phyloP scores from a whole-genome alignment of 495 filamentous ascomycete genomes.

The Cairneyella variabilis region DNA sequence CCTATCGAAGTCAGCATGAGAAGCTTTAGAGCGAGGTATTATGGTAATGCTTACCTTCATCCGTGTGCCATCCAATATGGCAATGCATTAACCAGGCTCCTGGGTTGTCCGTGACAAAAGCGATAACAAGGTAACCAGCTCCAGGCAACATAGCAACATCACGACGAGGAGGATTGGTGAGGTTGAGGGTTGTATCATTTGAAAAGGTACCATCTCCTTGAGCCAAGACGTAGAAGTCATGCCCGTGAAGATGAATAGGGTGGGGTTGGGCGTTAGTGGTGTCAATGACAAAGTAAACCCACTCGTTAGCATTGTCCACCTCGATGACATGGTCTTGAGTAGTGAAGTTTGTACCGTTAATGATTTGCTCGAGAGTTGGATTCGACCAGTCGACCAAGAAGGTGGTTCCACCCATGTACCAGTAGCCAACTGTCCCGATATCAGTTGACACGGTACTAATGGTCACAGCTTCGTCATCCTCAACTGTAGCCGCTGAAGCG shows the following conservation, averaged over 20 bases:
- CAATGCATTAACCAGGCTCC: slow-evolving; percentile 45
- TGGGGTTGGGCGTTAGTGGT: slow-evolving; percentile 45
- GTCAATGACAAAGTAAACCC: slow-evolving; percentile 48
- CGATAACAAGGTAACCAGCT: slow-evolving; percentile 41
- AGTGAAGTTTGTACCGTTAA: slow-evolving; percentile 1
- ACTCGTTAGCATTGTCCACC: slow-evolving; percentile 29
- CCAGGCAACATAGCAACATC: slow-evolving; percentile 51
- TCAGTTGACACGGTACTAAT: slow-evolving; percentile 29
- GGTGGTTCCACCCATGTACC: slow-evolving; percentile 35
- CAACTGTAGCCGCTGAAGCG: slow-evolving; percentile 16
- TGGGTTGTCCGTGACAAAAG: slow-evolving; percentile 45
- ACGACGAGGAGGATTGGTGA: slow-evolving; percentile 48
- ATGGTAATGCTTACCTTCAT: no score
- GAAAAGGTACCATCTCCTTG: slow-evolving; percentile 34
- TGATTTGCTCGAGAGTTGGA: slow-evolving; percentile 23
- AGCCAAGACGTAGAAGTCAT: slow-evolving; percentile 55
- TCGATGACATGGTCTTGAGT: slow-evolving; percentile 38
- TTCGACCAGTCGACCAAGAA: slow-evolving; percentile 39
- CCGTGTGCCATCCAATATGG: slow-evolving; percentile 52
- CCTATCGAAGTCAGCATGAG: no score
- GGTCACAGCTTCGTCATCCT: slow-evolving; percentile 27
- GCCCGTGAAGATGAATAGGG: slow-evolving; percentile 58
- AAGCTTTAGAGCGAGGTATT: no score
- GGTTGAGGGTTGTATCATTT: slow-evolving; percentile 28
- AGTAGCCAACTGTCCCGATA: no score